Evolutionary conservation across 2,329 filamentous ascomycete genomes (phyloP).

Genomic region (Grosmannia serpens): DNA sequence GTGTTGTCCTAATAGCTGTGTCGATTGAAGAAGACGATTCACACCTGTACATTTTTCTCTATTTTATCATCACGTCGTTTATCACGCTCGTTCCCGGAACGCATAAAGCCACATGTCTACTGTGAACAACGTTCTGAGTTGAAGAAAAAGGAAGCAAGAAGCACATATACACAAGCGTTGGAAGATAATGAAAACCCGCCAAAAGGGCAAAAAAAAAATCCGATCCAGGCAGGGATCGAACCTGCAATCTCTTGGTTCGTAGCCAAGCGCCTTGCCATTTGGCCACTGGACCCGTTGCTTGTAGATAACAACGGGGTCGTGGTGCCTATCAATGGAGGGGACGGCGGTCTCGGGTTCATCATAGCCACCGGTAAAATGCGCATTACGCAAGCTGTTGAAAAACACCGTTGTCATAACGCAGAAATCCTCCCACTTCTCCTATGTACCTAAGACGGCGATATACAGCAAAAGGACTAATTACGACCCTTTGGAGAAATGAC

Average conservation of each 20-base stretch:
- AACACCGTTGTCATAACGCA: neutral
- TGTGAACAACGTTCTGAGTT: neutral
- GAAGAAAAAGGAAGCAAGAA: neutral
- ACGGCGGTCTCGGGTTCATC: too few species aligned
- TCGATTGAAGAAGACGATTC: neutral
- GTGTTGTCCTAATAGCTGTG: neutral
- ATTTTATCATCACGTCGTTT: neutral
- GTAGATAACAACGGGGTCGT: neutral
- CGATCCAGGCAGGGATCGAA: conserved; percentile 23
- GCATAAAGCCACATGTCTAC: neutral
- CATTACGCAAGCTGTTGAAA: too few species aligned
- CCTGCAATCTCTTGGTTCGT: conserved; percentile 26
- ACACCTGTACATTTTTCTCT: neutral
- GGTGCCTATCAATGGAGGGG: neutral
- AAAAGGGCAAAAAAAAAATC: neutral
- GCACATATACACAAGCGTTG: too few species aligned
- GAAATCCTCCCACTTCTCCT: neutral
- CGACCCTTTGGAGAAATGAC: neutral
- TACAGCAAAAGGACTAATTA: neutral
- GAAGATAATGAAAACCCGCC: too few species aligned
- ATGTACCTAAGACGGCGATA: neutral
- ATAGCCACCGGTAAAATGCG: too few species aligned
- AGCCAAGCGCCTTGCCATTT: conserved; percentile 25
- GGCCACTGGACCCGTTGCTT: conserved; percentile 14
- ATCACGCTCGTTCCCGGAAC: neutral